Conservation (phyloP, 345 rosid genomes). For the Aethionema arabicum region DNA sequence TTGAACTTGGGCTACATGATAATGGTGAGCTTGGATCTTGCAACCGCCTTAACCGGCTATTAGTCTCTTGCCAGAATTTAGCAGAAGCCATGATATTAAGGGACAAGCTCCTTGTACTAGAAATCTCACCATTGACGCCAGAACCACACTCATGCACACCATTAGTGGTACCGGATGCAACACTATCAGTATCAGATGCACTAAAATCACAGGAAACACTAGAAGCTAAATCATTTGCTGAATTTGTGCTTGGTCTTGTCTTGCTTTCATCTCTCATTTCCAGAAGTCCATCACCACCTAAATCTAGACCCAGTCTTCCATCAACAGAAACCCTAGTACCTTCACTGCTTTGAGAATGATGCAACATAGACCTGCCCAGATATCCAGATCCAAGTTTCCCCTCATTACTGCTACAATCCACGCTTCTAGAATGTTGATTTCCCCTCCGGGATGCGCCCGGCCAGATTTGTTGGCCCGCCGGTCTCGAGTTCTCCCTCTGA, state of each 20-base stretch:
- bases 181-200: constrained; percentile 76
- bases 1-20: constrained; percentile 57
- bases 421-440: constrained; percentile 54
- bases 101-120: constrained; percentile 45
- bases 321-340: constrained; percentile 51
- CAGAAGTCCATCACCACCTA: constrained; percentile 40
- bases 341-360: constrained; percentile 59
- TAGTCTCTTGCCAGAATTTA: constrained; percentile 95
- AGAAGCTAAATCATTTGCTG: constrained; percentile 43
- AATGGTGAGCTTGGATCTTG: constrained; percentile 84
- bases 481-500: constrained; percentile 61
- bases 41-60: constrained; percentile 77
- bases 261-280: constrained; percentile 33
- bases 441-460: constrained; percentile 66
- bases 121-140: constrained; percentile 30
- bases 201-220: constrained; percentile 50
- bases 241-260: constrained; percentile 46
- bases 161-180: constrained; percentile 72
- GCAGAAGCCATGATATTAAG: constrained; percentile 57
- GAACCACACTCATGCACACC: constrained; percentile 51
- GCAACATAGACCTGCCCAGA: constrained; percentile 47
- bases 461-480: constrained; percentile 66
- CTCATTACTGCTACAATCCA: constrained; percentile 45
- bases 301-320: constrained; percentile 56
- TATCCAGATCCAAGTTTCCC: constrained; percentile 62